Conservation (phyloP, 2,329 filamentous ascomycete genomes). For the Harringtonia lauricola region DNA sequence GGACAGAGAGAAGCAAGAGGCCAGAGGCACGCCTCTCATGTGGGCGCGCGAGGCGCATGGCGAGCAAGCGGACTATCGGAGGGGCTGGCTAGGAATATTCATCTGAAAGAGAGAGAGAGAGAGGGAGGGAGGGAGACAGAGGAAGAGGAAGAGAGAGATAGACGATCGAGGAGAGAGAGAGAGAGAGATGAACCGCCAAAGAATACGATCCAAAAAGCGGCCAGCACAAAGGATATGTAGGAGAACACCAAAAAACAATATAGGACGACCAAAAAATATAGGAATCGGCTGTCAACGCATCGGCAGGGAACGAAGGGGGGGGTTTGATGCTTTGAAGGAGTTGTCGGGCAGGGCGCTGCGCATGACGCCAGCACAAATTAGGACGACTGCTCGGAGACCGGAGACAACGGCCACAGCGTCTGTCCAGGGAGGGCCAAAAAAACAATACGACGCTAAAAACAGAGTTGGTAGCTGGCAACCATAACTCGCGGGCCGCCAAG, state of each 20-base stretch:
- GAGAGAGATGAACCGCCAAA: no score
- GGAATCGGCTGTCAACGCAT: no score
- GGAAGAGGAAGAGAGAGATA: neutral
- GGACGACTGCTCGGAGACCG: no score
- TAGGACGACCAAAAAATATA: no score
- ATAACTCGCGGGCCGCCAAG: neutral
- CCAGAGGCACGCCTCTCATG: no score
- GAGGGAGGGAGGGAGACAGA: neutral
- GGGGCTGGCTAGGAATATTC: neutral
- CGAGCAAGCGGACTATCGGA: neutral
- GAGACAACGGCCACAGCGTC: neutral
- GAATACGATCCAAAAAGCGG: no score
- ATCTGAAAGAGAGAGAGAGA: neutral
- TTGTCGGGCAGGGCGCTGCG: no score
- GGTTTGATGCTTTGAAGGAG: no score
- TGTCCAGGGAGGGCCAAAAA: neutral
- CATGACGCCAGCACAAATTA: no score
- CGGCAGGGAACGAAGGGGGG: no score
- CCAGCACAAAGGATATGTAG: no score
- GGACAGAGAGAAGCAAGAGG: neutral
- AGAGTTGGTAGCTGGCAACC: neutral
- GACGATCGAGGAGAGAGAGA: constrained; percentile 4
- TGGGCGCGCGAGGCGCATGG: neutral
- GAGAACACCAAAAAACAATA: no score
- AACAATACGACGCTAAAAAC: neutral